These are phyloP conservation scores for Rhizopogon rudus DNA, from an alignment of 768 basidiomycete species.

Conservation along the genomic window DNA sequence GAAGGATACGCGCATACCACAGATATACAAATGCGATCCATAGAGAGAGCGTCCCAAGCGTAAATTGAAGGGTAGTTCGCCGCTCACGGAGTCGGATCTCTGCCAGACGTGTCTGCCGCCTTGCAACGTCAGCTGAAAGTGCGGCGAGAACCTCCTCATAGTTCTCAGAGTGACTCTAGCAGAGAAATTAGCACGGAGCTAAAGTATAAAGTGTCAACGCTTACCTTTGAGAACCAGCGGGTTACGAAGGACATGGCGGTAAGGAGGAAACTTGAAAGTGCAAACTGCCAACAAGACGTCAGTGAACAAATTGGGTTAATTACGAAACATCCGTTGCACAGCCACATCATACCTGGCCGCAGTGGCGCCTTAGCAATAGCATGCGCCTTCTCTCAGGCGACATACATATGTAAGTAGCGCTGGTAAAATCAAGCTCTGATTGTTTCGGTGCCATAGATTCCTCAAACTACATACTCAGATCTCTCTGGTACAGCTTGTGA, in stretches of 20 bases:
- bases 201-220: not conserved
- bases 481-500: too few relatives aligned
- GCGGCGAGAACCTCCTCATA: slow-evolving; percentile 69
- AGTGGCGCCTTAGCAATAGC: too few relatives aligned
- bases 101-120: slow-evolving; percentile 66
- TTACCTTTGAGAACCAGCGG: slow-evolving; percentile 25
- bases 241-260: slow-evolving; percentile 25
- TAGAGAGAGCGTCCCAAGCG: slow-evolving; percentile 67
- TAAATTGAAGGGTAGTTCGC: slow-evolving; percentile 69
- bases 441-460: too few relatives aligned
- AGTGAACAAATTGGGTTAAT: not conserved
- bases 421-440: too few relatives aligned
- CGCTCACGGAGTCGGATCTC: slow-evolving; percentile 86
- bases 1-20: slow-evolving; percentile 66
- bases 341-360: not conserved
- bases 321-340: not conserved
- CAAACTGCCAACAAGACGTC: not conserved
- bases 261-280: not conserved
- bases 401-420: too few relatives aligned
- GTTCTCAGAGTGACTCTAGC: slow-evolving; percentile 44
- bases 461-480: too few relatives aligned
- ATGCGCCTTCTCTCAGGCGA: too few relatives aligned
- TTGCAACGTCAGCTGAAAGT: slow-evolving; percentile 65
- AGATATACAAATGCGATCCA: slow-evolving; percentile 71
- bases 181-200: not conserved